Percentiles rank a stretch among this genome's conserved stretches.
These are phyloP conservation scores for Infundibulicybe gibba DNA, from an alignment of 768 basidiomycete species.

Conservation along the genomic window DNA sequence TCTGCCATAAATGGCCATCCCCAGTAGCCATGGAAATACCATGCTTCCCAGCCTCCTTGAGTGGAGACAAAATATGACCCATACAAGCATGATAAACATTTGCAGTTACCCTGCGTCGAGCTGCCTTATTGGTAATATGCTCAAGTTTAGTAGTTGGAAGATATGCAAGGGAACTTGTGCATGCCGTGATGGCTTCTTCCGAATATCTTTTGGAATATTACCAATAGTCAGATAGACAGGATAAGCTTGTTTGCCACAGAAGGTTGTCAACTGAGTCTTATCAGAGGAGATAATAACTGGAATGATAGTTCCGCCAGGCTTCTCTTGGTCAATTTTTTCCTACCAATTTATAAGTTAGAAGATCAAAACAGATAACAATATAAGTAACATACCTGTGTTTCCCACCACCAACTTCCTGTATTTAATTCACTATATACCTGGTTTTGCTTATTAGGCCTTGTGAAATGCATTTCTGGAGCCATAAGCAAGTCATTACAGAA, in stretches of 20 bases:
- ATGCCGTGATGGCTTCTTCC: slow-evolving; percentile 23
- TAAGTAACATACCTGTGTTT: slow-evolving; percentile 26
- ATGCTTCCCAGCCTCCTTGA: slow-evolving; percentile 17
- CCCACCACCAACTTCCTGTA: slow-evolving; percentile 44
- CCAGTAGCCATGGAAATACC: slow-evolving; percentile 24
- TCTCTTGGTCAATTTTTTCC: slow-evolving; percentile 9
- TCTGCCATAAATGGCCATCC: slow-evolving; percentile 24
- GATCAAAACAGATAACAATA: background rate
- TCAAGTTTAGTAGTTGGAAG: slow-evolving; percentile 32
- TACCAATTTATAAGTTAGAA: slow-evolving; percentile 1
- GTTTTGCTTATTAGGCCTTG: background rate
- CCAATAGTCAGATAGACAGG: slow-evolving; percentile 41
- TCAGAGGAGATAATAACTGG: slow-evolving; percentile 38
- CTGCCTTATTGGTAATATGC: slow-evolving; percentile 21
- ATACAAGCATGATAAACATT: slow-evolving; percentile 36
- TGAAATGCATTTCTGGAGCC: too few species aligned
- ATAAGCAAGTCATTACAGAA: too few species aligned
- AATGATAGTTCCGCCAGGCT: slow-evolving; percentile 22
- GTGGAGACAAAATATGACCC: slow-evolving; percentile 19
- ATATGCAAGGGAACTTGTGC: slow-evolving; percentile 33
- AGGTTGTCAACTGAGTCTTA: slow-evolving; percentile 34
- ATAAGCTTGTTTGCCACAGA: slow-evolving; percentile 33
- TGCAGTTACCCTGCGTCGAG: slow-evolving; percentile 16
- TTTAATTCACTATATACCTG: slow-evolving; percentile 27
- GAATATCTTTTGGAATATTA: slow-evolving; percentile 29